Base-by-base conservation (phyloP, 1,284 basidiomycete species). In the Cutaneotrichosporon cyanovorans region DNA sequence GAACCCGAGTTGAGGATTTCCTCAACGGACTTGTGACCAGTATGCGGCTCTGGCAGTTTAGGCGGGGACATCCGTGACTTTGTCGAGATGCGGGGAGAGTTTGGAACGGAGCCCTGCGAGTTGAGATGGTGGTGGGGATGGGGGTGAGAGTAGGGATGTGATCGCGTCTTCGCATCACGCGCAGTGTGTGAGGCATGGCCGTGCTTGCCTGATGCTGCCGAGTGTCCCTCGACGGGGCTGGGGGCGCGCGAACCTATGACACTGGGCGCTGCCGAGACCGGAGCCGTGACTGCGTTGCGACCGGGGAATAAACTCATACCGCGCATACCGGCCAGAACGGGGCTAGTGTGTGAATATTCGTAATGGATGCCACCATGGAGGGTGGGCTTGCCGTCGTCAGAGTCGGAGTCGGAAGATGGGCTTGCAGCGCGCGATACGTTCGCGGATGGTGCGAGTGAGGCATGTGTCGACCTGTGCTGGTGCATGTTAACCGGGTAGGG, bases 321-420 rank as follows among this genome's bases (percentile, higher is more conserved):
- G 46, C 83, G 79, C 65, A 93, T 75, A 4, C 87, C 84, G 0
- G 84, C 85, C 16, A 91, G 77, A 70, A 90, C 89, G 0, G 89
- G 88, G 54, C 48, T 50, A 15, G 46, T 42, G 14, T 47, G 40
- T 2, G 43, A 20, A 21, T 45, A 45, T 32, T 54, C 45, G 32
- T 32, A 19, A 22, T 40, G 40, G 30, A 35, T 48, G 15, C 43
- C 35, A 19, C 28, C 18, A 33, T 37, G 41, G 32, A 42, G 37
- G 12, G 30, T 19, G 7, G 57, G 46, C 45, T 55, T 51, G 14
- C 70, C 68, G 34, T 71, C 66, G 42, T 72, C 72, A 8, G 63
- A 65, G 25, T 64, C 65, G 34, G 71, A 66, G 34, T 61, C 64
- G 18, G 66, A 67, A 5, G 53, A 56, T 0, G 71, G 71, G 30